Percentiles rank a stretch among this genome's conserved stretches.
Conservation (phyloP, 2,329 filamentous ascomycete genomes). For the Hymenoscyphus fructigenus region DNA sequence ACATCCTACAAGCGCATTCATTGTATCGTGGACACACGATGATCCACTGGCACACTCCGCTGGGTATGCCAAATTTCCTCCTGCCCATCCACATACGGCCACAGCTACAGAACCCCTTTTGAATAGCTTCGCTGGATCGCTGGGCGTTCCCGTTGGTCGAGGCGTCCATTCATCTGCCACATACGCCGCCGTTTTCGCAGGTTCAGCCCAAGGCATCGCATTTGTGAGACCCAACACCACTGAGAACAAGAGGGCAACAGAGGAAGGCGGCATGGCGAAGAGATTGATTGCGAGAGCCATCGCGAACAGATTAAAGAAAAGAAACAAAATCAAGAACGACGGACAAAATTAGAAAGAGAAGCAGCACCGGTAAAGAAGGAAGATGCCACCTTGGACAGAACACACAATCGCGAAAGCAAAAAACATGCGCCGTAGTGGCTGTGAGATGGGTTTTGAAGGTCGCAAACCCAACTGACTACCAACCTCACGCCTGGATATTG, state of each 20-base stretch:
- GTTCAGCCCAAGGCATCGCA: slow-evolving; percentile 30
- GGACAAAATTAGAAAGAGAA: not conserved
- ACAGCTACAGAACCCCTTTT: slow-evolving; percentile 28
- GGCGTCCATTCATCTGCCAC: slow-evolving; percentile 31
- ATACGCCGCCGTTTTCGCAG: slow-evolving; percentile 29
- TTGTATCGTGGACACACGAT: slow-evolving; percentile 33
- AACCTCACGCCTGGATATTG: not conserved
- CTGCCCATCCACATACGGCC: slow-evolving; percentile 35
- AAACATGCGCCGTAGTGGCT: slow-evolving; percentile 7
- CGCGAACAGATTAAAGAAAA: slow-evolving; percentile 11
- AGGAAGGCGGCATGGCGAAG: slow-evolving; percentile 33
- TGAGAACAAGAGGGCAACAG: slow-evolving; percentile 27
- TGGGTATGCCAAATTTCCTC: slow-evolving; percentile 24
- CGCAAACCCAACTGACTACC: not conserved
- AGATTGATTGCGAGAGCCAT: slow-evolving; percentile 26
- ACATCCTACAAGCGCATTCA: slow-evolving; percentile 31
- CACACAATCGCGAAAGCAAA: not conserved
- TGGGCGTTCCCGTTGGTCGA: slow-evolving; percentile 28
- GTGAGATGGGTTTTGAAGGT: slow-evolving; percentile 7
- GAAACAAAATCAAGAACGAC: not conserved
- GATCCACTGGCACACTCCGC: slow-evolving; percentile 31
- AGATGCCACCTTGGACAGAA: not conserved
- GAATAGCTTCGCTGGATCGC: slow-evolving; percentile 26
- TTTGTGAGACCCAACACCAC: slow-evolving; percentile 21
- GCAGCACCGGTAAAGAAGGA: not conserved